Percentiles rank a stretch among this genome's conserved stretches.
phyloP scores from a whole-genome alignment of 2,329 filamentous ascomycete species.

The Pseudocercospora crystallina region DNA sequence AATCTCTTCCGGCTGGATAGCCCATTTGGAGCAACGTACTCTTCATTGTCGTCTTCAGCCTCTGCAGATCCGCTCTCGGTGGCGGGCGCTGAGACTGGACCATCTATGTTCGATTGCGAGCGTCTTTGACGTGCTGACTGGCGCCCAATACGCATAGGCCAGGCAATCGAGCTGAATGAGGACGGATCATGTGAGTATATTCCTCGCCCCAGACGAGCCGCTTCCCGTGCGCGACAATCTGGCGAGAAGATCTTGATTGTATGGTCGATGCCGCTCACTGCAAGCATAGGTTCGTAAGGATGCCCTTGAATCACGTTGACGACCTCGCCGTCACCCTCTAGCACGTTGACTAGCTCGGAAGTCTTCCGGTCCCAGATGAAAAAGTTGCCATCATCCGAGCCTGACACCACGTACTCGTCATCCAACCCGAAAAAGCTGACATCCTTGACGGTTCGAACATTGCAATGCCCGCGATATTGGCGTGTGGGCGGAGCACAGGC shows the following conservation, averaged over 20 bases:
- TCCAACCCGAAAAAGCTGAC: constrained; percentile 67
- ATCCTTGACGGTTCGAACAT: constrained; percentile 67
- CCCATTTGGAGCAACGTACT: constrained; percentile 44
- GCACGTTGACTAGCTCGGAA: constrained; percentile 60
- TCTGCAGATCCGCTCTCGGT: constrained; percentile 26
- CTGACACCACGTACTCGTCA: constrained; percentile 68
- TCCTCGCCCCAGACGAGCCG: constrained; percentile 59
- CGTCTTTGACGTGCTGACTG: constrained; percentile 6
- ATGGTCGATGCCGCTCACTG: constrained; percentile 66
- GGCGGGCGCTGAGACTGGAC: neutral
- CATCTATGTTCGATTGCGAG: neutral
- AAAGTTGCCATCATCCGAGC: constrained; percentile 64
- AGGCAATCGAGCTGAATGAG: constrained; percentile 43
- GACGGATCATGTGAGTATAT: constrained; percentile 51
- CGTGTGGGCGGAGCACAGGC: constrained; percentile 58
- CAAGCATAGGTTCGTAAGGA: constrained; percentile 66
- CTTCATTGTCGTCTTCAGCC: constrained; percentile 39
- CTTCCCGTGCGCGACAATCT: constrained; percentile 57
- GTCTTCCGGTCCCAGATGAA: constrained; percentile 70
- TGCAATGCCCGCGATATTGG: constrained; percentile 64
- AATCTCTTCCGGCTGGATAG: constrained; percentile 59
- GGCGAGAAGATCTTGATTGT: constrained; percentile 69
- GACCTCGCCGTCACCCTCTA: constrained; percentile 67
- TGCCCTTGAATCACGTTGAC: constrained; percentile 69
- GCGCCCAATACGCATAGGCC: constrained; percentile 25